These are phyloP conservation scores for Debaryomyces maramus DNA, from an alignment of 805 yeast species.

Conservation along the genomic window DNA sequence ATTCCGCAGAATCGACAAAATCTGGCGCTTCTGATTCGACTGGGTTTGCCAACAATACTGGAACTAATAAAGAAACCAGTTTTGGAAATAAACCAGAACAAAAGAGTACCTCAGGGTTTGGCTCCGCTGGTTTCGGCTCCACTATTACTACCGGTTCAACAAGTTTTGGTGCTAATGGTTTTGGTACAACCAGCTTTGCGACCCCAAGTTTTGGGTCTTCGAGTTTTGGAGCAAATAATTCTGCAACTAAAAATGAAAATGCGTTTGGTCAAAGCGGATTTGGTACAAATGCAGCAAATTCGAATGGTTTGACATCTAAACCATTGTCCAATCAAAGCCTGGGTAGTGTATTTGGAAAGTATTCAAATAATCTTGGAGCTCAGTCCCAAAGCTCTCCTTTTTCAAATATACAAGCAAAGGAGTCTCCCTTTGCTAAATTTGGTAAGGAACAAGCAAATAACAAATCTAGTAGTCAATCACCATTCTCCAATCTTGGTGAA, in stretches of 20 bases:
- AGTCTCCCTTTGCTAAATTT: neutral
- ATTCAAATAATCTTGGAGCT: neutral
- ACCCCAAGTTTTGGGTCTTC: constrained; percentile 9
- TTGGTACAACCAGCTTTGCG: constrained; percentile 12
- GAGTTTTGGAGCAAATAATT: neutral
- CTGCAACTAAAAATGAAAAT: constrained; percentile 1
- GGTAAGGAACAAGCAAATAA: neutral
- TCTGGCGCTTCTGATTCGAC: too few species aligned
- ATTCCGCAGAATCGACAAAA: too few species aligned
- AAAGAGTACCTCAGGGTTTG: constrained; percentile 9
- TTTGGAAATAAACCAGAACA: constrained; percentile 3
- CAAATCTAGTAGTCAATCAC: neutral
- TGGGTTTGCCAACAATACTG: constrained; percentile 9
- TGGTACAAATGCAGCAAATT: neutral
- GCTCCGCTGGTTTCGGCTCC: constrained; percentile 12
- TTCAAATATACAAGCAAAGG: neutral
- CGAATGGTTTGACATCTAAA: neutral
- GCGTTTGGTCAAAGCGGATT: constrained; percentile 7
- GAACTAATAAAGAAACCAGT: constrained; percentile 2
- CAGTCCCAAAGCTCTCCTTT: neutral
- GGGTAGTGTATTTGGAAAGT: constrained; percentile 3
- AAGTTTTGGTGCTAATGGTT: constrained; percentile 14
- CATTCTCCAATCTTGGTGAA: constrained; percentile 1
- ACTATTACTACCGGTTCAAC: constrained; percentile 12
- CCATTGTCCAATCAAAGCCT: too few species aligned